These are phyloP conservation scores for Tricholoma terreum DNA, from an alignment of 768 basidiomycete genomes.

Conservation along the genomic window DNA sequence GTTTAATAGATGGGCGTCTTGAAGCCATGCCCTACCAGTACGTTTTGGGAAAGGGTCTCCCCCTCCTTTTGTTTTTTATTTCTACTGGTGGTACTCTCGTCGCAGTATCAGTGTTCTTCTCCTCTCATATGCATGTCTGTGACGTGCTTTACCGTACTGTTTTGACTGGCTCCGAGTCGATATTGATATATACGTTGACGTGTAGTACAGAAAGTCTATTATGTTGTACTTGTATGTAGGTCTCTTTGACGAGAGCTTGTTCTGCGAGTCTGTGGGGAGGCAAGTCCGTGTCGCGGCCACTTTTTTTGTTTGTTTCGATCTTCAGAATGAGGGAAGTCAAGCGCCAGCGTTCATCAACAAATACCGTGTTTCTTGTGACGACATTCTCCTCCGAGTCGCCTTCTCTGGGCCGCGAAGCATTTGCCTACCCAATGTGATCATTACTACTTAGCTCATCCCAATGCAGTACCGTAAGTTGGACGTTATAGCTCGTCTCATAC, in stretches of 20 bases:
- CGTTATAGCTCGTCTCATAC: conserved; percentile 76
- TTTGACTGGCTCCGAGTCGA: background rate
- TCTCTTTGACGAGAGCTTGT: too few relatives aligned
- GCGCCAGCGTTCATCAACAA: too few relatives aligned
- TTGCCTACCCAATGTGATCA: conserved; percentile 89
- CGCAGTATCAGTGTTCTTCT: background rate
- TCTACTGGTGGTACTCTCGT: background rate
- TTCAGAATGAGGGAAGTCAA: too few relatives aligned
- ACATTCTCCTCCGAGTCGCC: too few relatives aligned
- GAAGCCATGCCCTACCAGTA: background rate
- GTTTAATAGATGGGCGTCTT: conserved; percentile 1
- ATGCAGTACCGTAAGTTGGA: conserved; percentile 84
- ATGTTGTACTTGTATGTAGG: too few relatives aligned
- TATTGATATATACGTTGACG: background rate
- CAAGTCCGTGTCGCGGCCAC: too few relatives aligned
- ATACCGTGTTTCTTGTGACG: too few relatives aligned
- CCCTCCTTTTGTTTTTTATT: background rate
- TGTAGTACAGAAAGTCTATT: background rate
- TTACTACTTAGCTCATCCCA: conserved; percentile 95
- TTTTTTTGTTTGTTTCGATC: too few relatives aligned
- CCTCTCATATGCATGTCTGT: background rate
- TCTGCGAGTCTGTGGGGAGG: too few relatives aligned
- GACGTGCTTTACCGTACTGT: background rate
- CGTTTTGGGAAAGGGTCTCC: background rate
- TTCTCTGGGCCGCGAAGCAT: too few relatives aligned